Evolutionary conservation across 768 basidiomycete species (phyloP).

Genomic region (Sporobolomyces pararoseus): DNA sequence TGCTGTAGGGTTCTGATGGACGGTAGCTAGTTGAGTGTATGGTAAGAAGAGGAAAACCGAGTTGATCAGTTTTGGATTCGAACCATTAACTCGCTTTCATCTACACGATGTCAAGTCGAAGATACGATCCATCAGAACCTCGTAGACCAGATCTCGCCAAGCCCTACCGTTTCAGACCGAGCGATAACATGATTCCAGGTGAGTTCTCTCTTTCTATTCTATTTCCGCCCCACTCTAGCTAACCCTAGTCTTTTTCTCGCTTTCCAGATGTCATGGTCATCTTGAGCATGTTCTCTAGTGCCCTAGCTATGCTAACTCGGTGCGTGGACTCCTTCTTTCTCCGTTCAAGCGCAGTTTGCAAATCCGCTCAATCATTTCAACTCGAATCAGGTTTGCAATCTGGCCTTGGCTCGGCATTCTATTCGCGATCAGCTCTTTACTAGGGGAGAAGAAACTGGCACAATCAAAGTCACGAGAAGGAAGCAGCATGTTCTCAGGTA

Average conservation of each 20-base stretch:
- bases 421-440: constrained; percentile 9
- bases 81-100: neutral
- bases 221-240: neutral
- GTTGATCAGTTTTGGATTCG: neutral
- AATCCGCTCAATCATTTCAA: neutral
- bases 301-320: constrained; percentile 29
- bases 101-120: neutral
- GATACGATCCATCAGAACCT: constrained; percentile 19
- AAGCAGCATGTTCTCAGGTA: constrained; percentile 22
- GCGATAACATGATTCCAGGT: constrained; percentile 16
- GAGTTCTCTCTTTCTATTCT: neutral
- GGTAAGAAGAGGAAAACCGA: neutral
- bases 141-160: neutral
- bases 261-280: constrained; percentile 16
- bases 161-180: constrained; percentile 13
- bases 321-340: neutral
- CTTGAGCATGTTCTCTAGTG: constrained; percentile 15
- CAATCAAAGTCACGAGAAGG: neutral
- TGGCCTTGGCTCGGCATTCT: constrained; percentile 31
- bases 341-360: neutral
- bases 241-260: neutral
- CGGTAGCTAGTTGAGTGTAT: too few relatives aligned
- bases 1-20: neutral
- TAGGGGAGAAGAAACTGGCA: constrained; percentile 13
- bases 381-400: constrained; percentile 17